Conservation (phyloP, 2,329 filamentous ascomycete genomes). For the Blastomyces parvus region DNA sequence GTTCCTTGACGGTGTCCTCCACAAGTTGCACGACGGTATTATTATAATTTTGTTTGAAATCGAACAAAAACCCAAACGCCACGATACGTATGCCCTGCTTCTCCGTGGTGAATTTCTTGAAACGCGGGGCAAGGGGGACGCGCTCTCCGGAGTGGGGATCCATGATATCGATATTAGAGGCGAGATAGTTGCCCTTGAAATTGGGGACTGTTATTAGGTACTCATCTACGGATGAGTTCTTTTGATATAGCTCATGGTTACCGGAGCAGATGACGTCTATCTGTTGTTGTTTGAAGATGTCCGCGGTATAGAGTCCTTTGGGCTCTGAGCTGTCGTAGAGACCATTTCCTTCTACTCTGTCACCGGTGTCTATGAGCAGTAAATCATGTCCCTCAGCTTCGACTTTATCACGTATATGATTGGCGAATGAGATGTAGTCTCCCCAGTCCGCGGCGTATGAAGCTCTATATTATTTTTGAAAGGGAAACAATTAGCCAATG, state of each 20-base stretch:
- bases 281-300: slow-evolving; percentile 71
- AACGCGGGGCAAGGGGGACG: slow-evolving; percentile 70
- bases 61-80: slow-evolving; percentile 89
- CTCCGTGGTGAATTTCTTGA: slow-evolving; percentile 83
- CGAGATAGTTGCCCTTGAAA: slow-evolving; percentile 70
- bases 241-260: slow-evolving; percentile 90
- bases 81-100: slow-evolving; percentile 75
- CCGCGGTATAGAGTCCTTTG: slow-evolving; percentile 79
- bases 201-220: slow-evolving; percentile 71
- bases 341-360: slow-evolving; percentile 87
- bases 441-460: slow-evolving; percentile 93
- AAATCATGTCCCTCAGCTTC: slow-evolving; percentile 73
- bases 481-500: slow-evolving; percentile 15
- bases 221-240: slow-evolving; percentile 67
- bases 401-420: slow-evolving; percentile 68
- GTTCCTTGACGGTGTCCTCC: slow-evolving; percentile 66
- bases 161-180: slow-evolving; percentile 86
- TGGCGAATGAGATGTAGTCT: slow-evolving; percentile 88
- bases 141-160: slow-evolving; percentile 60
- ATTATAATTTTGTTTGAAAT: slow-evolving; percentile 83
- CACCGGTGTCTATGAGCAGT: slow-evolving; percentile 89
- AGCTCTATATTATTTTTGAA: slow-evolving; percentile 42
- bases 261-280: slow-evolving; percentile 80
- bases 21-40: slow-evolving; percentile 80
- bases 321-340: slow-evolving; percentile 84